phyloP scores from a whole-genome alignment of 2,329 filamentous ascomycete genomes.

The Colletotrichum limetticola region DNA sequence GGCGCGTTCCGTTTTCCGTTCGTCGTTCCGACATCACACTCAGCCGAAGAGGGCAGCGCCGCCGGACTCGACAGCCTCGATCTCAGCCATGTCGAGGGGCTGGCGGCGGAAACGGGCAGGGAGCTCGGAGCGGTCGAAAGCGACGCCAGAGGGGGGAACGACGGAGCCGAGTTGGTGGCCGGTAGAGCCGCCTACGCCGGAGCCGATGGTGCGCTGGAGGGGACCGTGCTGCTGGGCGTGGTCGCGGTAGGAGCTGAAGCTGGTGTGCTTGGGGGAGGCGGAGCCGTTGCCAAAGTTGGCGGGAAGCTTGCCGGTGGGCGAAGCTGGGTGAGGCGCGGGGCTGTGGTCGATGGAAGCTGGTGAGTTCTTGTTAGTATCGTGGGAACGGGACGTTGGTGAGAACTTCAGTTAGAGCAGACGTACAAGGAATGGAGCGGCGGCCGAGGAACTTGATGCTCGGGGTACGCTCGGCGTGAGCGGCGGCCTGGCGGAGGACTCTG shows the following conservation, averaged over 20 bases:
- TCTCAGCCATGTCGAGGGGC: constrained; percentile 82
- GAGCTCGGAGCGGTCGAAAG: constrained; percentile 90
- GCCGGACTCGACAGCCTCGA: constrained; percentile 94
- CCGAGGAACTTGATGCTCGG: constrained; percentile 73
- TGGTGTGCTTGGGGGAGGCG: constrained; percentile 59
- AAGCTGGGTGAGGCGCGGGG: constrained; percentile 78
- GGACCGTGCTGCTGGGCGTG: constrained; percentile 83
- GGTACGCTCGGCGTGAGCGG: constrained; percentile 68
- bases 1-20: neutral
- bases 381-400: neutral
- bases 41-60: constrained; percentile 73
- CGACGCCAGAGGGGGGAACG: constrained; percentile 76
- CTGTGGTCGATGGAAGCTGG: constrained; percentile 79
- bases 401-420: constrained; percentile 38
- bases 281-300: constrained; percentile 53
- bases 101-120: constrained; percentile 83
- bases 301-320: constrained; percentile 73
- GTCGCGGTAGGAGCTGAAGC: constrained; percentile 82
- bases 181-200: constrained; percentile 68
- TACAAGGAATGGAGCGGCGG: constrained; percentile 69
- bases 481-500: constrained; percentile 66
- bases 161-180: constrained; percentile 81
- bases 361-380: constrained; percentile 37
- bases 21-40: constrained; percentile 31
- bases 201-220: constrained; percentile 67